Evolutionary conservation across 2,329 filamentous ascomycete genomes (phyloP), one percentile per base, ranked within the genome.

Genomic region (Stagonosporopsis rhizophila): DNA sequence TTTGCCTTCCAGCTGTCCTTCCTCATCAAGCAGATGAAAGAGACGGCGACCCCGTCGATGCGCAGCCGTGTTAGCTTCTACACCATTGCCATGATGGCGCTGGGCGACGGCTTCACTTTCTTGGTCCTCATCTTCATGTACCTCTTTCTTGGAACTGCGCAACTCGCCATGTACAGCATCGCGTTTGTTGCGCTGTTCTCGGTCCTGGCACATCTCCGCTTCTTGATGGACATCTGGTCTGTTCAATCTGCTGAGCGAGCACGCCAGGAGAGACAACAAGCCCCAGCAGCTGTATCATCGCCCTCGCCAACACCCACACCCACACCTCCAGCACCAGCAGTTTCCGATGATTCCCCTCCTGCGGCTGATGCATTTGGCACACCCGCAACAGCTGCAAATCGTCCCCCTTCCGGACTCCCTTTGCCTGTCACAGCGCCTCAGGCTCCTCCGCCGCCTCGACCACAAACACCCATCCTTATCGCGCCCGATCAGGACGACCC

Each of bases 141-240:
- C 56, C 61, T 76, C 5, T 83, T 85, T 58, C 75, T 83, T 1
- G 79, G 82, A 14, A 79, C 82, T 1, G 80, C 84, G 0, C 86
- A 85, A 60, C 71, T 87, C 28, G 77, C 83, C 15, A 71, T 87
- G 50, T 80, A 85, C 15, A 80, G 80, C 2, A 80, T 82, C 23
- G 82, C 82, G 2, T 88, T 87, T 66, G 70, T 88, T 17, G 80
- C 84, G 1, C 83, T 87, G 59, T 80, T 87, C 44, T 84, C 83
- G 15, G 83, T 87, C 22, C 82, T 83, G 54, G 84, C 87, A 52
- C 85, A 85, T 28, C 86, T 88, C 77, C 83, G 85, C 48, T 88
- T 89, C 62, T 77, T 88, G 66, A 84, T 87, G 77, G 85, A 88
- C 49, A 85, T 89, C n/a, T 88, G 85, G 86, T 80, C 81, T 19